Base-by-base conservation (phyloP, 1,284 basidiomycete species). In the Rhodotorula sp. region DNA sequence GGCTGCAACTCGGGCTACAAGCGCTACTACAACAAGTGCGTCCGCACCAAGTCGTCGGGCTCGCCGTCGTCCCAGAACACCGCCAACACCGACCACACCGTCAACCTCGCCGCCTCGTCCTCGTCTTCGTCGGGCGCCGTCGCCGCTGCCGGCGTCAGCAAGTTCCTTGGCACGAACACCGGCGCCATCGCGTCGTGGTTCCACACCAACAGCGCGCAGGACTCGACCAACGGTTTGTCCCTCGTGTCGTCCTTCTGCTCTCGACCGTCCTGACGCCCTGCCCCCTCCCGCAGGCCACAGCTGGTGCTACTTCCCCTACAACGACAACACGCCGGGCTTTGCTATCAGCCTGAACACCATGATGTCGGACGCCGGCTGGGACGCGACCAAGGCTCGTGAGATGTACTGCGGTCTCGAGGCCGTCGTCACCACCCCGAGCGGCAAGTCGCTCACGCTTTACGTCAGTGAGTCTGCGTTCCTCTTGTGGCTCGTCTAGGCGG, bases 331-430 rank as follows among this genome's bases (percentile, higher is more conserved):
- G 1, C 70, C 70, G 1, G 75, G 73, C 7, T 65, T 75, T 54
- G 73, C 75, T 17, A 70, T 70, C 56, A 73, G 71, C 17, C 46
- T 67, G 44, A 60, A 53, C 25, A 71, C 68, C 21, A 74, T 76
- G 73, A 57, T 71, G 34, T n/a, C 34, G 34, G 70, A 71, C 50
- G 71, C 65, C 49, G 62, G 59, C 23, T 65, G 73, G 34, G 70
- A 74, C 46, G 52, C 50, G 21, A 55, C 58, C 25, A 42, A 27
- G 4, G 73, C 70, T 2, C 53, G 50, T 3, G 42, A 63, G 58
- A 64, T 61, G 23, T 74, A 66, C 60, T 74, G 73, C 41, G 73
- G 73, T 8, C 67, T 76, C 42, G 73, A 73, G 54, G 71, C 53
- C 7, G 54, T 61, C 14, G 58, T 76, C n/a, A 71, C 61, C 4